phyloP scores from a whole-genome alignment of 257 asterid species.

The Coffea eugenioides region DNA sequence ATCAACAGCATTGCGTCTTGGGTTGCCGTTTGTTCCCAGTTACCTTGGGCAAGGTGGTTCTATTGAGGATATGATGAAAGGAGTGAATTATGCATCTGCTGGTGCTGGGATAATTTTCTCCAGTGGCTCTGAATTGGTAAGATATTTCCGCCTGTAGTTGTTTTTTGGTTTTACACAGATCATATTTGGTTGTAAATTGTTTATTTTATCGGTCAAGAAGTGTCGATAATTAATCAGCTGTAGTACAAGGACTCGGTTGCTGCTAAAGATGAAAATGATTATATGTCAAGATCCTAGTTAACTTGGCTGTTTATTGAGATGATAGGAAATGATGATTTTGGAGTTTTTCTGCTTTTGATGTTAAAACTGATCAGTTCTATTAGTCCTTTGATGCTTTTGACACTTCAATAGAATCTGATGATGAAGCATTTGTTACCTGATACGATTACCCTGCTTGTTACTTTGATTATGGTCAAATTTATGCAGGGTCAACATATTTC shows the following conservation, averaged over 20 bases:
- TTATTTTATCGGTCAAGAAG: slow-evolving; percentile 1
- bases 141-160: not conserved
- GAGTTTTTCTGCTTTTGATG: not conserved
- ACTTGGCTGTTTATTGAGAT: not conserved
- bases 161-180: not conserved
- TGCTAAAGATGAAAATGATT: not conserved
- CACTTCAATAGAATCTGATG: not conserved
- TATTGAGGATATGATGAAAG: slow-evolving; percentile 57
- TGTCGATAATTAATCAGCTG: not conserved
- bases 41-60: slow-evolving; percentile 71
- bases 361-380: not conserved
- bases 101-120: slow-evolving; percentile 91
- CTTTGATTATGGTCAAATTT: not conserved
- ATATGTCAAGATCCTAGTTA: not conserved
- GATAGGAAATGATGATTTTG: not conserved
- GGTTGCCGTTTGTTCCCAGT: slow-evolving; percentile 86
- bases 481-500: slow-evolving; percentile 91
- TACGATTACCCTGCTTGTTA: not conserved
- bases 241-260: not conserved
- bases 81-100: slow-evolving; percentile 94
- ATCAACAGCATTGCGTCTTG: slow-evolving; percentile 67
- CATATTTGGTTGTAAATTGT: not conserved
- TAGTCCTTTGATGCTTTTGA: not conserved
- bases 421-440: not conserved
- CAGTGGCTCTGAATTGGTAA: slow-evolving; percentile 94